Percentiles rank a stretch among this genome's conserved stretches.
Conservation (phyloP, 2,329 filamentous ascomycete genomes). For the Xylariaceae sp. region DNA sequence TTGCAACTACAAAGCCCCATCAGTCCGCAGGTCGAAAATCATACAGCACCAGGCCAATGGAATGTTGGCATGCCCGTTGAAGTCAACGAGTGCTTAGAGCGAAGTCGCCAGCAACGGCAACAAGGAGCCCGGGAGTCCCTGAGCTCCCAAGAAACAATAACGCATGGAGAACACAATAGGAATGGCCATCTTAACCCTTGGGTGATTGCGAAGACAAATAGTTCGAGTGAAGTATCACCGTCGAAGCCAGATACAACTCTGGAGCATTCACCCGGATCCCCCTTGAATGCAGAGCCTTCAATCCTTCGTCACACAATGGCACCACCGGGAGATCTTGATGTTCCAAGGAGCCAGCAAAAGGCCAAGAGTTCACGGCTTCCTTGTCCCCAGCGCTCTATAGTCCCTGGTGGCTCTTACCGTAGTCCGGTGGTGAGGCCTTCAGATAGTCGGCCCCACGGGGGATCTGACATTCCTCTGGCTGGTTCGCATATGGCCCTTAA, state of each 20-base stretch:
- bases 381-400: background rate
- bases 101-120: constrained; percentile 7
- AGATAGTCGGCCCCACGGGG: constrained; percentile 2
- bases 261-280: background rate
- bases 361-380: constrained; percentile 2
- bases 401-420: constrained; percentile 26
- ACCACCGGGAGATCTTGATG: constrained; percentile 31
- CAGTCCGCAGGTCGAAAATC: background rate
- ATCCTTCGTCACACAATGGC: constrained; percentile 29
- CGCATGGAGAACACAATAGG: background rate
- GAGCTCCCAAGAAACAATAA: background rate
- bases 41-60: constrained; percentile 1
- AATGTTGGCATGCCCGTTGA: constrained; percentile 26
- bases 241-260: background rate
- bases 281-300: constrained; percentile 27
- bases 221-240: constrained; percentile 13
- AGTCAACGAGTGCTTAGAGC: constrained; percentile 14
- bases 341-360: constrained; percentile 22
- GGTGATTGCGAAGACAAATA: constrained; percentile 38
- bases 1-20: background rate
- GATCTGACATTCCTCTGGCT: background rate
- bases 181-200: constrained; percentile 36
- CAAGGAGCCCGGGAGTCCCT: background rate
- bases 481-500: constrained; percentile 4
- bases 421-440: constrained; percentile 27